Base-by-base conservation (phyloP, 768 basidiomycete species). In the Sarcodon aspratus region DNA sequence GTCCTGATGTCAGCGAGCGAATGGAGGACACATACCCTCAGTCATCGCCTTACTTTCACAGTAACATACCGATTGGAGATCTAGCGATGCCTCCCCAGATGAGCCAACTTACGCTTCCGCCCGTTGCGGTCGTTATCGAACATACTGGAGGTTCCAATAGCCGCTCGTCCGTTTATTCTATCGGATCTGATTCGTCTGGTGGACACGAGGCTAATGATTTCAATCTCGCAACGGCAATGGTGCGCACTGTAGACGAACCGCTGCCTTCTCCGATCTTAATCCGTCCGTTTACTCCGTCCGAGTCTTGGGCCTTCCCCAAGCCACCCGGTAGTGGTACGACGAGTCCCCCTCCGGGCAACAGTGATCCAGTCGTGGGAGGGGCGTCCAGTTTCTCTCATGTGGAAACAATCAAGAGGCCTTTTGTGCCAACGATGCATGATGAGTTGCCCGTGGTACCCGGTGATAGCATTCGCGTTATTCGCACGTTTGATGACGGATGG, bases 401-500 rank as follows among this genome's bases (percentile, higher is more conserved):
- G 12, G 76, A 82, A 57, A 66, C 61, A 10, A 68, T 85, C 50
- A 62, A 65, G 45, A 69, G 81, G 11, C 75, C 79, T 4, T 87
- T 82, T 61, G 51, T 62, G 36, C 75, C 78, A 15, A 72, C 74
- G 0, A 64, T 78, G 17, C 61, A 66, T 3, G 85, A 87, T 54
- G 85, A 88, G 59, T 57, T 88, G 3, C 51, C 59, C 0, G 80
- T 85, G 1, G 36, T 18, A 0, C 63, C 66, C 0, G 75, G 73
- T 1, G 82, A 85, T 45, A 54, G 56, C 5, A 75, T 85, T 9
- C 73, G 63, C 56, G 62, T 86, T 32, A 6, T 80, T 9, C 63
- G 67, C 45, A 55, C 74, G 18, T 87, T 78, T 57, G 78, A 82
- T 50, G 85, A 86, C 54, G 85, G 83, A 1, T 87, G 85, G 85